Evolutionary conservation across 495 filamentous ascomycete species (phyloP), one percentile per base, ranked within the genome.

Genomic region (Viridothelium virens): DNA sequence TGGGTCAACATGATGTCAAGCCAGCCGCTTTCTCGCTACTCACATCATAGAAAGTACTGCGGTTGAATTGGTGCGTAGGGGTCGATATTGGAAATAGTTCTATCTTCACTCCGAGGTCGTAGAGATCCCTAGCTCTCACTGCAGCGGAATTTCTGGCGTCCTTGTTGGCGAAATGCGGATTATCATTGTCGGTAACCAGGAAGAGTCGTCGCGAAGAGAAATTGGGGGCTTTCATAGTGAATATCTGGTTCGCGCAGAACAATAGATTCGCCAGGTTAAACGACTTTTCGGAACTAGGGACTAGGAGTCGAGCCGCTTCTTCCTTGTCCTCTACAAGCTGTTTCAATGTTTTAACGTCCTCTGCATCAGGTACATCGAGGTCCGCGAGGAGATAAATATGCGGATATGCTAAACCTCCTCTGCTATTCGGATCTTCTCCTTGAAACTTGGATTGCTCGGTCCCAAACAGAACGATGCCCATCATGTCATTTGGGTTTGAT

Each of bases 401-500:
- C 3, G 92, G 89, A 74, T 96, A 96, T 47, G 85, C 84, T 4
- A 87, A 79, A 37, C 82, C 83, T 38, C 82, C 83, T 50, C 53
- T 64, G 18, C 83, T 80, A 41, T 77, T 79, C 31, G 83, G 79
- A 50, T 85, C 82, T 59, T 88, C 85, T 64, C 89, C 89, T 62
- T 86, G 83, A 71, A 95, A 93, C 70, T 89, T 93, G 18, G 91
- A 89, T 73, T 90, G 83, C 74, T 95, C 81, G 0, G 93, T 97
- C 12, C 92, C 91, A 68, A 94, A 97, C 7, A 99, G 83, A n/a
- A 99, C 74, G 9, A 99, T 88, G 2, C 93, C 93, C 80, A 99
- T 96, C 93, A 97, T 96, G 70, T 97, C 94, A 72, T 87, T 91
- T 0, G 95, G 95, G 68, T 92, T 92, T 2, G 92, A 92, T 72